Base-by-base conservation (phyloP, 352 stramenopile species). In the Phytopythium mirpurense region DNA sequence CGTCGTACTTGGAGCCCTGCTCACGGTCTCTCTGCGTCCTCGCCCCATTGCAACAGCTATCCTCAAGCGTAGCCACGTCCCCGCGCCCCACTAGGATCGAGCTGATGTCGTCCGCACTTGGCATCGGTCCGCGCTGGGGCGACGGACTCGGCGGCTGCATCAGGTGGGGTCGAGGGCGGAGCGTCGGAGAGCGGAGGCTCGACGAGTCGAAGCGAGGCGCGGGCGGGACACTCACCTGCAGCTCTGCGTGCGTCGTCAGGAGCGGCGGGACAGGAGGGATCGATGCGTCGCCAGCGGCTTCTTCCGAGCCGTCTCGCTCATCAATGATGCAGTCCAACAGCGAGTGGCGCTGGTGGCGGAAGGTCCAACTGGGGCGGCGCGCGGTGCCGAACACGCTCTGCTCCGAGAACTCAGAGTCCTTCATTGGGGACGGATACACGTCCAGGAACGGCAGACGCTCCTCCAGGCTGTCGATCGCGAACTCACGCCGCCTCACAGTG, bases 341-440 rank as follows among this genome's bases (percentile, higher is more conserved):
- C 0, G 71, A 56, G 48, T 73, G 69, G 15, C 86, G 29, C 29
- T 52, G 71, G 19, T 89, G 78, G 8, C 65, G 67, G 35, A 86
- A 87, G 10, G 69, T 78, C 78, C 75, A 89, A 35, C 78, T 87
- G 16, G 78, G 76, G 26, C 74, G 70, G 42, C 74, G 72, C 24
- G 63, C 62, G 3, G 63, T 54, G 18, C 40, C 65, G 35, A 68
- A 65, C 18, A 54, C 35, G 26, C 15, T 38, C 31, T 32, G 26
- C 31, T 40, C n/a, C 46, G 36, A 40, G 31, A 41, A 52, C 19
- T 19, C 8, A 2, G 35, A 36, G 18, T 74, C 46, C 46, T 88
- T 90, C 70, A 90, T 76, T 0, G 79, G 79, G 3, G 79, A 90
- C 12, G 79, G 79, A 42, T 72, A 88, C 5, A 83, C 70, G 3